Conservation (phyloP, 2,329 filamentous ascomycete species). For the Colletotrichum sp. region DNA sequence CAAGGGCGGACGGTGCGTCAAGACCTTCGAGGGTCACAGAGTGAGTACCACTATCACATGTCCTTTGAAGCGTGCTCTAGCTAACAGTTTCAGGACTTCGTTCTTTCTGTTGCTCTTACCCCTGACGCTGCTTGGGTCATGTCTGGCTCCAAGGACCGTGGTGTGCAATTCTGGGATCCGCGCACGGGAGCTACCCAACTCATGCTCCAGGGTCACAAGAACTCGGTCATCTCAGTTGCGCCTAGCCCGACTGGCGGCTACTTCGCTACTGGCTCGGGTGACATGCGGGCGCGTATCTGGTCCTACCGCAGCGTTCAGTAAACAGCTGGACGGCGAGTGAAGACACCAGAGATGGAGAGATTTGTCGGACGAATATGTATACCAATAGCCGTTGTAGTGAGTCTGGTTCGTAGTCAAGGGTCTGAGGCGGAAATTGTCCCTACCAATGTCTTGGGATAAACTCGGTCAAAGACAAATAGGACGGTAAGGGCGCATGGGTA, state of each 20-base stretch:
- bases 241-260: conserved; percentile 87
- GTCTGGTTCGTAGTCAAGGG: background rate
- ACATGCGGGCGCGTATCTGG: conserved; percentile 98
- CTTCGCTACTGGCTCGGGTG: conserved; percentile 96
- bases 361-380: conserved; percentile 1
- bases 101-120: conserved; percentile 92
- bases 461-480: conserved; percentile 1
- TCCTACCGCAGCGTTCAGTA: conserved; percentile 62
- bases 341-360: background rate
- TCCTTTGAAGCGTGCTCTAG: background rate
- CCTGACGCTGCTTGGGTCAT: conserved; percentile 96
- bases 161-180: conserved; percentile 99
- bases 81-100: conserved; percentile 76
- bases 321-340: background rate
- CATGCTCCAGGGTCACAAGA: conserved; percentile 99
- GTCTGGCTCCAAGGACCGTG: conserved; percentile 95
- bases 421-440: background rate
- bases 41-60: conserved; percentile 52
- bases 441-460: conserved; percentile 3
- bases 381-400: background rate
- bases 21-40: conserved; percentile 97
- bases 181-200: conserved; percentile 91
- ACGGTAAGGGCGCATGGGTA: conserved; percentile 21
- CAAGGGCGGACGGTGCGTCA: conserved; percentile 91
- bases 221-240: conserved; percentile 96